phyloP scores from a whole-genome alignment of 148 eudicot species.

The Selenicereus undatus region DNA sequence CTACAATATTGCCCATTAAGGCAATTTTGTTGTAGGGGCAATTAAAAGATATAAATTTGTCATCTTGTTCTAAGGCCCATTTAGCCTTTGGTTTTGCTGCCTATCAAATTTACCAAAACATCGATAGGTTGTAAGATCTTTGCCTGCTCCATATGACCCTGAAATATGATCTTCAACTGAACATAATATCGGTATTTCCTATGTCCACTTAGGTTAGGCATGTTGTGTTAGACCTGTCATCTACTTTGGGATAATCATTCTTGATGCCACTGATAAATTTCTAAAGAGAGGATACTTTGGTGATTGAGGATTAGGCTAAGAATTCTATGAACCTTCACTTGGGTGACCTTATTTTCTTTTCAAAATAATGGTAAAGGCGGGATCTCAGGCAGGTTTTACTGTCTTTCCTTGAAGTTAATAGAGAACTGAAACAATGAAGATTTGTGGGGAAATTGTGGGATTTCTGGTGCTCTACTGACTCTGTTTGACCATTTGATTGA shows the following conservation, averaged over 20 bases:
- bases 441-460: background rate
- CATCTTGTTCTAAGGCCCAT: background rate
- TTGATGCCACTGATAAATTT: too few relatives aligned
- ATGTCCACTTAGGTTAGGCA: too few relatives aligned
- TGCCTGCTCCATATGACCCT: background rate
- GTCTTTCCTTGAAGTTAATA: background rate
- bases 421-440: background rate
- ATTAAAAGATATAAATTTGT: background rate
- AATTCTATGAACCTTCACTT: too few relatives aligned
- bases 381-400: too few relatives aligned
- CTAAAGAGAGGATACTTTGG: too few relatives aligned
- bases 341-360: too few relatives aligned
- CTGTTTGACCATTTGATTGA: background rate
- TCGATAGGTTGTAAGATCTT: background rate
- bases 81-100: background rate
- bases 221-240: too few relatives aligned
- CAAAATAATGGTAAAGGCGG: too few relatives aligned
- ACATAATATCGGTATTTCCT: too few relatives aligned
- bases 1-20: background rate
- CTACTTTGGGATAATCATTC: too few relatives aligned
- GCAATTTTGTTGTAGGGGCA: background rate
- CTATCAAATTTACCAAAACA: background rate
- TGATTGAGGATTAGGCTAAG: too few relatives aligned
- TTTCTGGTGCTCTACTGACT: background rate
- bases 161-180: background rate